A percentile compares a stretch with the other conserved stretches of the same genome.
Conservation (phyloP, 306 rosid genomes). For the Vigna radiata region DNA sequence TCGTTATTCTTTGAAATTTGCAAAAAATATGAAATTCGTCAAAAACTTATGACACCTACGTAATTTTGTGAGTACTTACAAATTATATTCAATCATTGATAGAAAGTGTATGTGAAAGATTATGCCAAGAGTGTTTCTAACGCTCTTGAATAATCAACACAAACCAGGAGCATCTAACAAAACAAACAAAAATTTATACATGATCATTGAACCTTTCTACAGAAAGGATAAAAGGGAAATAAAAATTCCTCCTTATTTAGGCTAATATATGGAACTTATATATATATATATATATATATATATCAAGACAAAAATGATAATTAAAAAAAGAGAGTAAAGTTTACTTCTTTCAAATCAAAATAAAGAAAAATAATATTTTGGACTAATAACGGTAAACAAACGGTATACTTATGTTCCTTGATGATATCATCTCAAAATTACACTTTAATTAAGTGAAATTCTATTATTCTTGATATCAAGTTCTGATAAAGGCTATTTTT, state of each 20-base stretch:
- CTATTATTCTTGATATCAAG: no score
- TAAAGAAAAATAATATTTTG: no score
- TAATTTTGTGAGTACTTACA: background rate
- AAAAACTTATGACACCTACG: background rate
- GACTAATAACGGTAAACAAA: no score
- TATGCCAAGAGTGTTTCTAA: background rate
- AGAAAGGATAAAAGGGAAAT: constrained; percentile 48
- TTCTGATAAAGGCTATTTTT: no score
- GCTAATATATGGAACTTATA: no score
- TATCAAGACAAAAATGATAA: no score
- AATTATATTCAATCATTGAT: background rate
- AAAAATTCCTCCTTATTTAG: constrained; percentile 1
- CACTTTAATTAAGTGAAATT: no score
- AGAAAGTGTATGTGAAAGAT: background rate
- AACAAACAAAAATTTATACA: constrained; percentile 47
- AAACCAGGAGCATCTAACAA: constrained; percentile 55
- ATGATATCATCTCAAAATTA: no score
- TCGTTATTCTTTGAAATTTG: background rate
- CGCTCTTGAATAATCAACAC: constrained; percentile 41
- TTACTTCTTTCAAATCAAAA: no score
- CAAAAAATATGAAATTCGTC: background rate
- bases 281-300: no score
- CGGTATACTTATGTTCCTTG: no score
- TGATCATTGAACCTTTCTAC: constrained; percentile 60
- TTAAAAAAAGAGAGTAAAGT: no score